Base-by-base conservation (phyloP, 345 rosid genomes). In the Cardamine resedifolia region DNA sequence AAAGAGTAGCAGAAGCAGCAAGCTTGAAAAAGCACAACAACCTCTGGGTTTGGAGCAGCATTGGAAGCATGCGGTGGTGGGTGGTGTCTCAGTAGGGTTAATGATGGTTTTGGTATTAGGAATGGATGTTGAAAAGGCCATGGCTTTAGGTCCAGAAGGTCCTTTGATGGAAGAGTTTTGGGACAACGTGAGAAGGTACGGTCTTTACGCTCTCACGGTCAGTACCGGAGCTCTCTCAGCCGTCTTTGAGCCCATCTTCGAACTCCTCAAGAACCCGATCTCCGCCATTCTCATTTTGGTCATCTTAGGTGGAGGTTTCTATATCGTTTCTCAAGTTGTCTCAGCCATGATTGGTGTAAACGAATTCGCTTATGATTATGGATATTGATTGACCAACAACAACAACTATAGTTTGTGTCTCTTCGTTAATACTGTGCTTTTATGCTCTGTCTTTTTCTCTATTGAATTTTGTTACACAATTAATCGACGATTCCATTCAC, bases 111-210 rank as follows among this genome's bases (percentile, higher is more conserved):
- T 83, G 72, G 21, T 83, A 0, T 58, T 85, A 81, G 89, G 84
- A 10, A 53, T 85, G 64, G 90, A 83, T 55, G 85, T 81, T 27
- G 79, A 82, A 11, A 87, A 82, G 81, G 97, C 96, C 4, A 24
- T 85, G 82, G 97, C 96, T 12, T 68, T 91, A 7, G 97, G 97
- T 1, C 99, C 97, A 3, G 96, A 87, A 72, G 97, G 98, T 48
- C 99, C 96, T 21, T 36, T 95, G 38, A 70, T 83, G 77, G 97
- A 95, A 80, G 97, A 89, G 80, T 91, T 95, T 66, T 95, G 99
- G 99, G 99, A 95, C 58, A 95, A 91, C 71, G 96, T 95, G 21
- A 89, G 96, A 86, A 85, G 99, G 75, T 91, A 95, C 52, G 99
- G 81, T 7, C 89, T 95, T 39, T 95, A 95, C 69, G 99, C 97